These are phyloP conservation scores for Puccinia polysora DNA, from an alignment of 1,284 basidiomycete genomes.

Conservation along the genomic window DNA sequence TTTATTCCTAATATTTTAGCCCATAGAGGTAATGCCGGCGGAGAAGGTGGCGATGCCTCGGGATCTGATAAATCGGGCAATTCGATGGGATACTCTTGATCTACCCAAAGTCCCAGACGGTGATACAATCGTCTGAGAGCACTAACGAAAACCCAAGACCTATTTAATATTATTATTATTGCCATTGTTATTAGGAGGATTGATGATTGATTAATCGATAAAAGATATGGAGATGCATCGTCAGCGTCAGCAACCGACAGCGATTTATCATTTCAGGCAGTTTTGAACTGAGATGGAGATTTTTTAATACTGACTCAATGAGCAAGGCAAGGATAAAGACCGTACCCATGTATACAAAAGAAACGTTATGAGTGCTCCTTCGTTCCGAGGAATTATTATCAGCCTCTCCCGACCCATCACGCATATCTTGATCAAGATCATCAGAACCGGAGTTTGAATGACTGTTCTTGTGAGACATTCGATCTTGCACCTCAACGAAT, in stretches of 20 bases:
- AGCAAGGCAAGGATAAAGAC: constrained; percentile 40
- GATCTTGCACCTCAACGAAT: constrained; percentile 22
- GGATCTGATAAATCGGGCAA: constrained; percentile 34
- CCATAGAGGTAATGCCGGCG: constrained; percentile 36
- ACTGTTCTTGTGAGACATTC: constrained; percentile 20
- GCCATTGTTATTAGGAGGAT: no score
- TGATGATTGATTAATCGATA: no score
- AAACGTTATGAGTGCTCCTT: constrained; percentile 7
- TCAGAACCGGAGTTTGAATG: not conserved
- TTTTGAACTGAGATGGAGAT: not conserved
- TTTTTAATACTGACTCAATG: constrained; percentile 22
- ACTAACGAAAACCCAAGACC: constrained; percentile 28
- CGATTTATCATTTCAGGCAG: not conserved
- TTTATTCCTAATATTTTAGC: constrained; percentile 29
- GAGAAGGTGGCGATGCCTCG: not conserved
- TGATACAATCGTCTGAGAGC: constrained; percentile 26
- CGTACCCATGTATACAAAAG: constrained; percentile 39
- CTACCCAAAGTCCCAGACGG: constrained; percentile 37
- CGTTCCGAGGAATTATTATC: not conserved
- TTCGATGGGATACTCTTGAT: constrained; percentile 31
- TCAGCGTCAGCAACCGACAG: no score
- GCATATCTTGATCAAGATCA: not conserved
- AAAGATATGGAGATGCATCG: no score
- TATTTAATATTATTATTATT: no score
- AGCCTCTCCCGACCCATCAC: not conserved